phyloP scores from a whole-genome alignment of 2,329 filamentous ascomycete species.

The Nemania bipapillata region DNA sequence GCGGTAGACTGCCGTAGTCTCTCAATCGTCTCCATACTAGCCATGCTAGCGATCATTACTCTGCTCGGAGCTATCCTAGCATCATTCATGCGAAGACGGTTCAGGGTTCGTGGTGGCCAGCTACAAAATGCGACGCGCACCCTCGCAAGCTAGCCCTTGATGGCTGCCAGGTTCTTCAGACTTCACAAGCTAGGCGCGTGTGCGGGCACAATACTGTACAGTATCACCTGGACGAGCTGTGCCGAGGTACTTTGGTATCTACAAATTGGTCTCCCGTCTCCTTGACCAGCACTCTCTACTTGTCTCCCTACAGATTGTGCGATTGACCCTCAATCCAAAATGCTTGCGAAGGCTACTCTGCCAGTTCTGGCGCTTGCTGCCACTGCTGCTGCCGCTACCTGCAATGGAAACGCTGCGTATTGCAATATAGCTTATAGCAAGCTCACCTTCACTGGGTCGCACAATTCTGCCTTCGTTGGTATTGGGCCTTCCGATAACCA shows the following conservation, averaged over 20 bases:
- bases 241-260: not conserved
- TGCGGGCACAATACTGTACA: slow-evolving; percentile 1
- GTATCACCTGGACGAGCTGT: not conserved
- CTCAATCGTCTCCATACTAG: not conserved
- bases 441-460: slow-evolving; percentile 70
- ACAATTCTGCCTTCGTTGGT: slow-evolving; percentile 74
- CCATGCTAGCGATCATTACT: slow-evolving; percentile 21
- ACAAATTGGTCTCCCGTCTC: not conserved
- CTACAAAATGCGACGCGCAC: slow-evolving; percentile 10
- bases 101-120: slow-evolving; percentile 3
- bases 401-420: slow-evolving; percentile 68
- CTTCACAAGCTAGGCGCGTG: not conserved
- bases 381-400: slow-evolving; percentile 50
- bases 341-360: slow-evolving; percentile 31
- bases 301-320: not conserved
- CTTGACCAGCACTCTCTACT: not conserved
- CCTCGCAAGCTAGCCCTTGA: slow-evolving; percentile 6
- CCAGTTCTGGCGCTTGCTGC: slow-evolving; percentile 42
- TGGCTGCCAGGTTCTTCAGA: not conserved
- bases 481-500: slow-evolving; percentile 67
- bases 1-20: slow-evolving; percentile 9
- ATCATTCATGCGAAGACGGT: slow-evolving; percentile 21
- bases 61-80: slow-evolving; percentile 1
- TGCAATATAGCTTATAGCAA: slow-evolving; percentile 69
- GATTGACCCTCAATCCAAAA: slow-evolving; percentile 12